phyloP scores from a whole-genome alignment of 2,329 filamentous ascomycete species.

The Aspergillus ochraceoroseus region DNA sequence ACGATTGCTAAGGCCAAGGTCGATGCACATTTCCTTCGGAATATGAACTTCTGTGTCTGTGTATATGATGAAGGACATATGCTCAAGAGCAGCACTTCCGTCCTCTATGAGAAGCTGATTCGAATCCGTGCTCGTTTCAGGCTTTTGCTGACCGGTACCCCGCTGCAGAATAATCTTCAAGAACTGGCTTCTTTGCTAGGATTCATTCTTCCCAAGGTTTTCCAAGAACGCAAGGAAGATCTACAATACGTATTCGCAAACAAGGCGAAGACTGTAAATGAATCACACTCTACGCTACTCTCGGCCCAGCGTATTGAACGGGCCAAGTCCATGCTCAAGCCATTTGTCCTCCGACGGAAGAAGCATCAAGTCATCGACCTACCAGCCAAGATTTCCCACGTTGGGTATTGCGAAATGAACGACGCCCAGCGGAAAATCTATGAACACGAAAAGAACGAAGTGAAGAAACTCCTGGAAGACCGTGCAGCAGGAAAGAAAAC shows the following conservation, averaged over 20 bases:
- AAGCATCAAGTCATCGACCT: conserved; percentile 90
- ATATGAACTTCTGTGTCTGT: conserved; percentile 54
- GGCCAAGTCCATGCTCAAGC: conserved; percentile 86
- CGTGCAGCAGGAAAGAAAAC: conserved; percentile 53
- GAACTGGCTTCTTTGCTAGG: conserved; percentile 85
- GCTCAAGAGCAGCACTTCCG: conserved; percentile 80
- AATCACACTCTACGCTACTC: conserved; percentile 69
- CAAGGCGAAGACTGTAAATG: conserved; percentile 75
- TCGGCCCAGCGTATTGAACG: conserved; percentile 81
- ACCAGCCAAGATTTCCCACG: conserved; percentile 69
- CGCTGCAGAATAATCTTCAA: conserved; percentile 91
- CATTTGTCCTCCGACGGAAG: conserved; percentile 88
- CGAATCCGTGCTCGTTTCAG: conserved; percentile 76
- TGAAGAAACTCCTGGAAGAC: conserved; percentile 56
- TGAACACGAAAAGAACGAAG: conserved; percentile 60
- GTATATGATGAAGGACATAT: conserved; percentile 95
- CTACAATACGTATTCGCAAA: conserved; percentile 87
- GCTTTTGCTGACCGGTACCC: conserved; percentile 82
- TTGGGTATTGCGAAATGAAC: conserved; percentile 78
- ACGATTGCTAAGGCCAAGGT: conserved; percentile 58
- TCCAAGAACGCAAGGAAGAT: conserved; percentile 69
- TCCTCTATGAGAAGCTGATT: conserved; percentile 73
- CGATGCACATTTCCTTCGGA: conserved; percentile 60
- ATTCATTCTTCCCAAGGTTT: conserved; percentile 88
- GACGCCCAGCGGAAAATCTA: conserved; percentile 69